Percentiles rank a stretch among this genome's conserved stretches.
Evolutionary conservation across 257 asterid species (phyloP).

Genomic region (Ophiorrhiza pumila): DNA sequence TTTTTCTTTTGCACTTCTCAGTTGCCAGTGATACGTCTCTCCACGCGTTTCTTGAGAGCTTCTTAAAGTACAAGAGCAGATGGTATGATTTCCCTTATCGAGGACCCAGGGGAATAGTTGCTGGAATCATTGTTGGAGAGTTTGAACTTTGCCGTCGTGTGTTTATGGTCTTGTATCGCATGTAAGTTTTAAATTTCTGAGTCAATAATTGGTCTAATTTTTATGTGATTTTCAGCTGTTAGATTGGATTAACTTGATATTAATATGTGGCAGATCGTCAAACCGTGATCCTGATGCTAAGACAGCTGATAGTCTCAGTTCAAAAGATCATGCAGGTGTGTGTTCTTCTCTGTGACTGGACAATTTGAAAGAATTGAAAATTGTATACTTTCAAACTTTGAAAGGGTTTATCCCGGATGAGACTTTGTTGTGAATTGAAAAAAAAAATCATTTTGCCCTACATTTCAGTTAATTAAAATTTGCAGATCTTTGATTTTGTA

Average conservation of each 20-base stretch:
- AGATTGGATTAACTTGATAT: not conserved
- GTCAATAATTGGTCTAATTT: not conserved
- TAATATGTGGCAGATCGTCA: slow-evolving; percentile 56
- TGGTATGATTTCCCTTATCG: slow-evolving; percentile 97
- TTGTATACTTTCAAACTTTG: not conserved
- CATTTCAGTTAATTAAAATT: not conserved
- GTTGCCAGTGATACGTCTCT: slow-evolving; percentile 80
- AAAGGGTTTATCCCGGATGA: not conserved
- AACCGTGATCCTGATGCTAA: slow-evolving; percentile 87
- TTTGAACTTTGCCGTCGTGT: slow-evolving; percentile 82
- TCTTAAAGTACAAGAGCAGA: slow-evolving; percentile 79
- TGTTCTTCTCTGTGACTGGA: slow-evolving; percentile 10
- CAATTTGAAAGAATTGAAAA: no score
- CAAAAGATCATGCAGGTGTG: slow-evolving; percentile 78
- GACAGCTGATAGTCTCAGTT: slow-evolving; percentile 65
- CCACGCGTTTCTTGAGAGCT: slow-evolving; percentile 77
- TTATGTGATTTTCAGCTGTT: not conserved
- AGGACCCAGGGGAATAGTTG: slow-evolving; percentile 59
- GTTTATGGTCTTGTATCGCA: slow-evolving; percentile 87
- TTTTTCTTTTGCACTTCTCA: slow-evolving; percentile 25
- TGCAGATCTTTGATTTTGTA: not conserved
- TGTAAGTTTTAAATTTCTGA: slow-evolving; percentile 44
- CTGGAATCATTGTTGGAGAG: slow-evolving; percentile 88
- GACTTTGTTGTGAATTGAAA: not conserved
- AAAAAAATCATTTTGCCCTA: not conserved